Evolutionary conservation across 1,284 basidiomycete species (phyloP).

Genomic region (Blastosporella zonata): DNA sequence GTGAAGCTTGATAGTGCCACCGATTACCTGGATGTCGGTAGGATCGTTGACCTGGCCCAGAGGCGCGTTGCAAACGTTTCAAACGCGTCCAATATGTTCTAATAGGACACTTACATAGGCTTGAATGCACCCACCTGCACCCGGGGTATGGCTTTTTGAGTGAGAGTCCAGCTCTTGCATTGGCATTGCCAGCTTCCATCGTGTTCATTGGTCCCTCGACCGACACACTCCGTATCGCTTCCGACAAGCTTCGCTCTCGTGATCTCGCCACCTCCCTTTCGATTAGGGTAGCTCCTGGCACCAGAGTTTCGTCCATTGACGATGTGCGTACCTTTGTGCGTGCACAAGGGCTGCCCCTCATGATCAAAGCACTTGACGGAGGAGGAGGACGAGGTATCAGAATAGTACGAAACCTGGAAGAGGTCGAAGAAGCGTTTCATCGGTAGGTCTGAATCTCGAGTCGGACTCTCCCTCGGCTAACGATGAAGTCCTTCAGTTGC

Average conservation of each 20-base stretch:
- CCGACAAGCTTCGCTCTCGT: conserved; percentile 53
- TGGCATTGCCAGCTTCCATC: conserved; percentile 34
- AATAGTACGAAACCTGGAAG: conserved; percentile 26
- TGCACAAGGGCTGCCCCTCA: conserved; percentile 42
- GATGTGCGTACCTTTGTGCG: conserved; percentile 34
- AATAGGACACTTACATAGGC: conserved; percentile 13
- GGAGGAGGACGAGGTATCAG: conserved; percentile 57
- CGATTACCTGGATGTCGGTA: conserved; percentile 28
- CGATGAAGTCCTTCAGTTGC: conserved; percentile 26
- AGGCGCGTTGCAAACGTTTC: conserved; percentile 19
- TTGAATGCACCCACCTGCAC: conserved; percentile 37
- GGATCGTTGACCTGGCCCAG: conserved; percentile 27
- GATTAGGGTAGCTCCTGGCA: conserved; percentile 45
- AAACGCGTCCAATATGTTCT: not conserved
- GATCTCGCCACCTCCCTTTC: conserved; percentile 41
- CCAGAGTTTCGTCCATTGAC: conserved; percentile 31
- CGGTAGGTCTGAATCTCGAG: conserved; percentile 21
- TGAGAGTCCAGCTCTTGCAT: conserved; percentile 44
- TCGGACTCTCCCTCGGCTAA: not conserved
- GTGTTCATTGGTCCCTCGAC: conserved; percentile 48
- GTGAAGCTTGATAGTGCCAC: conserved; percentile 27
- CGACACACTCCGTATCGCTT: conserved; percentile 42
- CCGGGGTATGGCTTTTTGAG: conserved; percentile 51
- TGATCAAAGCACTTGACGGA: conserved; percentile 56
- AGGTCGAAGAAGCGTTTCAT: conserved; percentile 41